Percentiles rank a stretch among this genome's conserved stretches.
Conservation (phyloP, 2,329 filamentous ascomycete species). For the Plectosphaerella sp. region DNA sequence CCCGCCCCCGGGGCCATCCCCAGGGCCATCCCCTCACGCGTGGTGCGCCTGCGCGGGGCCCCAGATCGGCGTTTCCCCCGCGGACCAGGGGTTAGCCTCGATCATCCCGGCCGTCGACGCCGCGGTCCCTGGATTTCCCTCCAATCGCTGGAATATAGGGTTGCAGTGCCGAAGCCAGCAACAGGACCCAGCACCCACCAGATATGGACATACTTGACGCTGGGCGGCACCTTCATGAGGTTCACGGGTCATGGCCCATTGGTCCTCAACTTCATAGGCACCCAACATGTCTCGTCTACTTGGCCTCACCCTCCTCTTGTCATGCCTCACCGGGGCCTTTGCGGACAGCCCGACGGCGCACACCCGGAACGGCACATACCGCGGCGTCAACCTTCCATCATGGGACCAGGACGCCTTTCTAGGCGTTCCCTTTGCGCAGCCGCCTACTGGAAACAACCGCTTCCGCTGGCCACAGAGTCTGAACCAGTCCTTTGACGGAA, state of each 20-base stretch:
- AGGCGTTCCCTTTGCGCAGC: conserved; percentile 28
- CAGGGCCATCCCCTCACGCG: too few relatives aligned
- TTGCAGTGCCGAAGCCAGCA: too few relatives aligned
- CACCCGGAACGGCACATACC: conserved; percentile 27
- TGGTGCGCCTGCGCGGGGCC: background rate
- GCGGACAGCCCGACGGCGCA: conserved; percentile 9
- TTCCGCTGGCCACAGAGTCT: conserved; percentile 30
- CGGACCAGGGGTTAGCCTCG: background rate
- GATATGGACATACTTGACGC: too few relatives aligned
- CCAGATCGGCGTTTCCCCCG: conserved; percentile 1
- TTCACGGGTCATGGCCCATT: too few relatives aligned
- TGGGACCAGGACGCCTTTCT: conserved; percentile 36
- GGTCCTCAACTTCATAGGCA: background rate
- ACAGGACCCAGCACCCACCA: too few relatives aligned
- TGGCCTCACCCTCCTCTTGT: background rate
- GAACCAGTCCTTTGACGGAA: conserved; percentile 31
- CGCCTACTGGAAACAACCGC: conserved; percentile 27
- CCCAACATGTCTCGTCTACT: conserved; percentile 4
- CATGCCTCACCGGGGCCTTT: conserved; percentile 2
- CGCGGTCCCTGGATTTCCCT: conserved; percentile 1
- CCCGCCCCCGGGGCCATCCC: too few relatives aligned
- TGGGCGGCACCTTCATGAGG: too few relatives aligned
- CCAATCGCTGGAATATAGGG: background rate
- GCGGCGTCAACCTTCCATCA: conserved; percentile 22
- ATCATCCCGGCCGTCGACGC: background rate